phyloP scores from a whole-genome alignment of 2,329 filamentous ascomycete species.

The Penicillium griseofulvum region DNA sequence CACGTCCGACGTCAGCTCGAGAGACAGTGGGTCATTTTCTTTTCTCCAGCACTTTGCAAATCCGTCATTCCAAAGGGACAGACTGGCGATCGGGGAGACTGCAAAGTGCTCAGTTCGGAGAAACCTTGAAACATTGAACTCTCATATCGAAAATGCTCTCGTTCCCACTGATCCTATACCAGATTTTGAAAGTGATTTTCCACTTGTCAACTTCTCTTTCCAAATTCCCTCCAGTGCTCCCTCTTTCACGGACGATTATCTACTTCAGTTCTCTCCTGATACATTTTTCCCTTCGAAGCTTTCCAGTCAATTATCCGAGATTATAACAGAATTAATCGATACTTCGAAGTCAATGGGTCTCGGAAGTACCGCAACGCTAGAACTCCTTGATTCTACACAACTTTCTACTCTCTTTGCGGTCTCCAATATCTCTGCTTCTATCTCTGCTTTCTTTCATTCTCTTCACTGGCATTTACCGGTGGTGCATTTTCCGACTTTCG shows the following conservation, averaged over 20 bases:
- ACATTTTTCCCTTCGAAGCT: slow-evolving; percentile 21
- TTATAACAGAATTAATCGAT: slow-evolving; percentile 28
- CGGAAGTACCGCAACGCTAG: not conserved
- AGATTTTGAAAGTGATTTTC: slow-evolving; percentile 12
- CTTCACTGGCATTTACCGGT: slow-evolving; percentile 34
- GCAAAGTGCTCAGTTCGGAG: slow-evolving; percentile 28
- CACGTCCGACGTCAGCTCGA: not conserved
- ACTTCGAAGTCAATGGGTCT: slow-evolving; percentile 29
- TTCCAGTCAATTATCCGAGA: slow-evolving; percentile 25
- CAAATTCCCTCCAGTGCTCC: slow-evolving; percentile 1
- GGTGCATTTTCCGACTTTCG: slow-evolving; percentile 33
- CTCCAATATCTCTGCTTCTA: slow-evolving; percentile 28
- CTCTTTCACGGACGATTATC: slow-evolving; percentile 14
- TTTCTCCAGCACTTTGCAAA: slow-evolving; percentile 32
- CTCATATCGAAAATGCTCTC: slow-evolving; percentile 28
- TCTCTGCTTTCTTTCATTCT: slow-evolving; percentile 32
- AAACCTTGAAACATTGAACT: slow-evolving; percentile 28
- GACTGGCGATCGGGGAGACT: slow-evolving; percentile 31
- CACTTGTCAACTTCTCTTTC: slow-evolving; percentile 12
- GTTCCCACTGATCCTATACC: slow-evolving; percentile 20
- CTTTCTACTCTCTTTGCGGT: slow-evolving; percentile 24
- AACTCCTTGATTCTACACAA: slow-evolving; percentile 16
- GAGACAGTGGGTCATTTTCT: slow-evolving; percentile 21
- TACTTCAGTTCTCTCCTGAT: slow-evolving; percentile 17
- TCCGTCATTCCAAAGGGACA: slow-evolving; percentile 26